phyloP scores from a whole-genome alignment of 495 filamentous ascomycete species.

The Annulohypoxylon bovei region DNA sequence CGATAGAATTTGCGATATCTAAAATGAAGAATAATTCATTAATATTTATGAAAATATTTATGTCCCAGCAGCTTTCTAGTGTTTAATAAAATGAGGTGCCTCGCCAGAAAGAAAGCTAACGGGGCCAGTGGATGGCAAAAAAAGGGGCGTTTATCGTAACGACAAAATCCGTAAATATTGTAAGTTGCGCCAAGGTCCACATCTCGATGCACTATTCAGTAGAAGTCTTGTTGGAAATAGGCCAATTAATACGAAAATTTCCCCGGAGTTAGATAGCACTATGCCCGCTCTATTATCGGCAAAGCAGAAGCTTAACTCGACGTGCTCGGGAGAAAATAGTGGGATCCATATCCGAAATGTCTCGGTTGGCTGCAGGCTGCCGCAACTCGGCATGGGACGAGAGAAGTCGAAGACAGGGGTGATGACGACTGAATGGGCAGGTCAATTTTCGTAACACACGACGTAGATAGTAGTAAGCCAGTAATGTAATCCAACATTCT shows the following conservation, averaged over 20 bases:
- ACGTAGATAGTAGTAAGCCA: neutral
- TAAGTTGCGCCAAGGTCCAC: neutral
- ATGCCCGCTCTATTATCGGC: neutral
- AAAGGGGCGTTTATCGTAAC: neutral
- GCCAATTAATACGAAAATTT: neutral
- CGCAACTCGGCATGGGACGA: constrained; percentile 32
- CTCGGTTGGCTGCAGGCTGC: constrained; percentile 34
- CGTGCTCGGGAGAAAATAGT: constrained; percentile 24
- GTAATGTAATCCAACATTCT: neutral
- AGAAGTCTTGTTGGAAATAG: neutral
- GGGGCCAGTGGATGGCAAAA: neutral
- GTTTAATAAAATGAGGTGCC: neutral
- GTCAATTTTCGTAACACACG: neutral
- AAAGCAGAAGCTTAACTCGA: constrained; percentile 13
- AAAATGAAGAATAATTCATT: no score
- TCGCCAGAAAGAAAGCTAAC: neutral
- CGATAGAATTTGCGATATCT: no score
- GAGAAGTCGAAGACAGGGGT: constrained; percentile 20
- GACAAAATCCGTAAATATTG: neutral
- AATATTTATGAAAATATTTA: neutral
- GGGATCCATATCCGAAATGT: constrained; percentile 39
- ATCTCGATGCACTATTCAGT: neutral
- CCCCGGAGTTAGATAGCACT: neutral
- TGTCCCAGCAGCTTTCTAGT: neutral
- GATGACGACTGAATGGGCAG: neutral